These are phyloP conservation scores for Saccharum hybrid DNA, from an alignment of 202 grass and related monocot genomes.

Conservation along the genomic window DNA sequence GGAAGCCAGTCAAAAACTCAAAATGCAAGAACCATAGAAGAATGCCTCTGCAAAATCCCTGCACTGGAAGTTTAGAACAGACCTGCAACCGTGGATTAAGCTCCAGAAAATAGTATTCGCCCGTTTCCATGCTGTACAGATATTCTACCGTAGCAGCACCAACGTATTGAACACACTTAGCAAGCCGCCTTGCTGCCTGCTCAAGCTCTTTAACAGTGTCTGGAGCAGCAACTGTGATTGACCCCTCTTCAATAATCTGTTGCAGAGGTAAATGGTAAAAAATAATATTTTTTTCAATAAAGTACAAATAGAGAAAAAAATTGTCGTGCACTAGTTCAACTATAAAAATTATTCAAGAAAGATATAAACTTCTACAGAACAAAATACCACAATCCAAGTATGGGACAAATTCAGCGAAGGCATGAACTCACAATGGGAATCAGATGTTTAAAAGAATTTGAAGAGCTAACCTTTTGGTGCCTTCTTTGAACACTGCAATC, in stretches of 20 bases:
- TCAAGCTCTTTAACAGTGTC: constrained; percentile 83
- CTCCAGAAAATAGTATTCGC: constrained; percentile 95
- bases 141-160: constrained; percentile 98
- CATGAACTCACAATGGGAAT: constrained; percentile 40
- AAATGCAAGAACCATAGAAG: constrained; percentile 7
- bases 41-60: neutral
- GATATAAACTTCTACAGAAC: constrained; percentile 43
- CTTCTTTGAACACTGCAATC: constrained; percentile 99
- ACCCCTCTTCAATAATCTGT: constrained; percentile 99
- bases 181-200: constrained; percentile 92
- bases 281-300: constrained; percentile 13
- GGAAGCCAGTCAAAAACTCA: constrained; percentile 10
- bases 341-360: constrained; percentile 22
- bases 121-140: constrained; percentile 98
- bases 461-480: constrained; percentile 83
- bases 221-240: constrained; percentile 83
- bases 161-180: constrained; percentile 85
- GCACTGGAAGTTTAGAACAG: constrained; percentile 29
- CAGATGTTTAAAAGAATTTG: neutral
- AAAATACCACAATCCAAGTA: constrained; percentile 26
- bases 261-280: constrained; percentile 41
- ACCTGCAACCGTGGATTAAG: constrained; percentile 95
- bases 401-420: constrained; percentile 7
- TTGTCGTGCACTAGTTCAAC: neutral
- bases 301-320: neutral